Percentiles rank a stretch among this genome's conserved stretches.
These are phyloP conservation scores for Didymella glomerata DNA, from an alignment of 2,329 filamentous ascomycete species.

Conservation along the genomic window DNA sequence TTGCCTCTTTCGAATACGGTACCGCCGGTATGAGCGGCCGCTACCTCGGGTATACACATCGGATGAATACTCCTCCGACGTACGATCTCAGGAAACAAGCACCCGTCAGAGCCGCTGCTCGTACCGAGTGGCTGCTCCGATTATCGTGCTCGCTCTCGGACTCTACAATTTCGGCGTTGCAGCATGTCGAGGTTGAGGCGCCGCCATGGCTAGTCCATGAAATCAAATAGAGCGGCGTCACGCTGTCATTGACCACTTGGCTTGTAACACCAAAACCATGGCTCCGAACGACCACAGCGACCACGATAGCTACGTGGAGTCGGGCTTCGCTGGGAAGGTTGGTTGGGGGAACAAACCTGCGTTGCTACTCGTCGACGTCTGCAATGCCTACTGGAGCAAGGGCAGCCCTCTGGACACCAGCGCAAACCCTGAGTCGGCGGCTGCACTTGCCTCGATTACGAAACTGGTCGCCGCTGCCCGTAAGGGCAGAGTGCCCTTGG, in stretches of 20 bases:
- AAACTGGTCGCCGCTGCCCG: conserved; percentile 55
- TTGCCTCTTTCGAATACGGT: conserved; percentile 15
- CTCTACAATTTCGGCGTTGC: conserved; percentile 15
- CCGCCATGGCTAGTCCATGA: conserved; percentile 16
- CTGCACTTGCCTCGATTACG: conserved; percentile 52
- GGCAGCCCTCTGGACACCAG: conserved; percentile 55
- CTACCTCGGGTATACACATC: conserved; percentile 37
- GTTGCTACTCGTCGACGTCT: conserved; percentile 59
- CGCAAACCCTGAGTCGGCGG: conserved; percentile 49
- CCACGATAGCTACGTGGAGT: conserved; percentile 38
- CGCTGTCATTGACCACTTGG: conserved; percentile 18
- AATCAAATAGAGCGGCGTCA: conserved; percentile 14
- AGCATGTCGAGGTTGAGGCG: conserved; percentile 15
- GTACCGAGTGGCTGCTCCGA: conserved; percentile 28
- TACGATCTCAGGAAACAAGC: conserved; percentile 33
- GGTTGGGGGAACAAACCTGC: conserved; percentile 57
- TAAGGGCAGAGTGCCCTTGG: conserved; percentile 49
- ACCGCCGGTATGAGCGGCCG: conserved; percentile 24
- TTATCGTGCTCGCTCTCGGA: conserved; percentile 23
- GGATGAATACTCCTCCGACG: conserved; percentile 40
- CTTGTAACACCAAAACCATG: conserved; percentile 29
- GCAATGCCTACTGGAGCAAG: conserved; percentile 57
- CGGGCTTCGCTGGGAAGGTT: conserved; percentile 55
- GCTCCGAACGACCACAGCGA: conserved; percentile 28
- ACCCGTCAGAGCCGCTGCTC: conserved; percentile 30